phyloP scores from a whole-genome alignment of 2,329 filamentous ascomycete species.

The Blumeria hordei region DNA sequence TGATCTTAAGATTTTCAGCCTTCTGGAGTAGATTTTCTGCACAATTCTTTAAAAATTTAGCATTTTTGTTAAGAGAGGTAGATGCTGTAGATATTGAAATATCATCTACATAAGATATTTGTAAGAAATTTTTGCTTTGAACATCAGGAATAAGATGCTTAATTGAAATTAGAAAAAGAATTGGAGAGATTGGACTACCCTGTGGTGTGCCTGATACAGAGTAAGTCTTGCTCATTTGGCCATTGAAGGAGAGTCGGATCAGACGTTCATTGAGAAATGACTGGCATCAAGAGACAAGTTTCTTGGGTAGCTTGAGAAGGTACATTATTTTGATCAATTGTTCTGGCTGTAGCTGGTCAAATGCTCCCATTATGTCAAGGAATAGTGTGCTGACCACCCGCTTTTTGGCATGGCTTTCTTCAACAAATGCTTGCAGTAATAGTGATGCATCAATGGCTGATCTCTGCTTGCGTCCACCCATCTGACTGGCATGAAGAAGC shows the following conservation, averaged over 20 bases:
- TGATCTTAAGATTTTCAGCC: neutral
- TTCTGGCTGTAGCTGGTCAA: neutral
- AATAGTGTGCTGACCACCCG: neutral
- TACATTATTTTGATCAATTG: neutral
- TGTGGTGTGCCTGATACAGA: neutral
- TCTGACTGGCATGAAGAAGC: neutral
- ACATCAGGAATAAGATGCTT: neutral
- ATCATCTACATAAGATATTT: neutral
- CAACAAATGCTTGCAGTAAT: neutral
- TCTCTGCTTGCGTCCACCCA: neutral
- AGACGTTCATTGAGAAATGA: neutral
- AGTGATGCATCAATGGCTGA: neutral
- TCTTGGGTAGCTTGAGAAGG: neutral
- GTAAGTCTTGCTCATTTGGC: neutral
- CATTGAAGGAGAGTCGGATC: neutral
- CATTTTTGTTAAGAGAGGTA: neutral
- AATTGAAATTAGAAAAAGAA: neutral
- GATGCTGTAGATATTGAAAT: neutral
- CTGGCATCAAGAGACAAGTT: neutral
- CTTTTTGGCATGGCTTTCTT: neutral
- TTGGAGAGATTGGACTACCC: neutral
- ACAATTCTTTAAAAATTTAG: neutral
- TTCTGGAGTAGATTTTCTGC: no score
- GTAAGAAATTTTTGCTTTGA: neutral
- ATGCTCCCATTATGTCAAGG: neutral